phyloP scores from a whole-genome alignment of 306 rosid genomes.

The Vicia faba region DNA sequence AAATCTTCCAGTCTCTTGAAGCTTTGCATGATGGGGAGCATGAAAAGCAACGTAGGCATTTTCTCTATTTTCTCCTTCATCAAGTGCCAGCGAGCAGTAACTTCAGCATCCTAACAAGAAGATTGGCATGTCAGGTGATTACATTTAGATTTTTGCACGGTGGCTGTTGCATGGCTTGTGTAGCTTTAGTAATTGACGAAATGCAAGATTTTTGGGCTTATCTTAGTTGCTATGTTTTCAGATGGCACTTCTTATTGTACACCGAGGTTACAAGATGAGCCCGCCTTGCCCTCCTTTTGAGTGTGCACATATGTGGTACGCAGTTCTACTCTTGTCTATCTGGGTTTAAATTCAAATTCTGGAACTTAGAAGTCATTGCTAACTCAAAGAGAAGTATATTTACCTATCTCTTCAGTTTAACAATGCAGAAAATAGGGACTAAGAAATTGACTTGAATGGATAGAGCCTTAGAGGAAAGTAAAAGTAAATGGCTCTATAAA shows the following conservation, averaged over 20 bases:
- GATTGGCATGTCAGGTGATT: constrained; percentile 87
- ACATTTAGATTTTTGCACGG: constrained; percentile 41
- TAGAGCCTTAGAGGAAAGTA: constrained; percentile 15
- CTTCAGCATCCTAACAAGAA: constrained; percentile 82
- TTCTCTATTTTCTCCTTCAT: constrained; percentile 94
- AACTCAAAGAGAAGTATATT: constrained; percentile 9
- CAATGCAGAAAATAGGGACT: constrained; percentile 6
- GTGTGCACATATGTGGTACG: constrained; percentile 95
- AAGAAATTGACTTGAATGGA: constrained; percentile 25
- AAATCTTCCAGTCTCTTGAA: constrained; percentile 84
- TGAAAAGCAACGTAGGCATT: constrained; percentile 91
- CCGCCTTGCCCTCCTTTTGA: constrained; percentile 96
- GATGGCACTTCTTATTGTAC: constrained; percentile 88
- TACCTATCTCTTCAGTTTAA: constrained; percentile 21
- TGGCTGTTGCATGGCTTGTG: constrained; percentile 32
- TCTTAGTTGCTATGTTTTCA: constrained; percentile 56
- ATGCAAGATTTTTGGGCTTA: constrained; percentile 35
- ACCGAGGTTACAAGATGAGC: constrained; percentile 86
- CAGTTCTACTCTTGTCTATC: constrained; percentile 14
- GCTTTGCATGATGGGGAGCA: constrained; percentile 97
- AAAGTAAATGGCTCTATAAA: constrained; percentile 11
- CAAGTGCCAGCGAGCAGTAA: constrained; percentile 96
- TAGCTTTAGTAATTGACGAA: constrained; percentile 20
- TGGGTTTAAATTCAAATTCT: constrained; percentile 15
- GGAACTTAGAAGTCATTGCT: constrained; percentile 7